Percentiles rank a stretch among this genome's conserved stretches.
Conservation (phyloP, 1,284 basidiomycete species). For the Ganoderma leucocontextum region DNA sequence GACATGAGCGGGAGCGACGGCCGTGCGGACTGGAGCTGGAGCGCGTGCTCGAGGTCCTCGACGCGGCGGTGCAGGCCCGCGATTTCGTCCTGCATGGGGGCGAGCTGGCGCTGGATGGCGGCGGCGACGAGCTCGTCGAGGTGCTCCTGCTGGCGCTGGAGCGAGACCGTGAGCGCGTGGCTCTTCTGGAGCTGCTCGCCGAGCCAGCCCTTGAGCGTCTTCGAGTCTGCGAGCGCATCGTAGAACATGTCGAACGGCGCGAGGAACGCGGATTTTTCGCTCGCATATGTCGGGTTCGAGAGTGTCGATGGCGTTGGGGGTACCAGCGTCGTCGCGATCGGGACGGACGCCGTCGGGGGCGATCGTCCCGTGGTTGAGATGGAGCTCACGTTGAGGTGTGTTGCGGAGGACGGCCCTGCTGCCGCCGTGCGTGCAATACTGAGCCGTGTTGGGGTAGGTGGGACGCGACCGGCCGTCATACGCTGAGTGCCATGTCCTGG, state of each 20-base stretch:
- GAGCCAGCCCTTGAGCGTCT: constrained; percentile 76
- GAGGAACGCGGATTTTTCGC: constrained; percentile 77
- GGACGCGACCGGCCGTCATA: constrained; percentile 60
- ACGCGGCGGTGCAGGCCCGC: constrained; percentile 58
- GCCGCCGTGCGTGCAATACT: constrained; percentile 51
- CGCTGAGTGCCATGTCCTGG: constrained; percentile 53
- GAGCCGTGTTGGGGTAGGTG: constrained; percentile 76
- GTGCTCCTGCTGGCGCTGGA: constrained; percentile 64
- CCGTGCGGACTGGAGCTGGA: constrained; percentile 24
- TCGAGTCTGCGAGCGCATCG: constrained; percentile 77
- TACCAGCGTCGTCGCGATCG: constrained; percentile 67
- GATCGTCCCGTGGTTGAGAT: constrained; percentile 49
- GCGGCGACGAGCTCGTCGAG: constrained; percentile 64
- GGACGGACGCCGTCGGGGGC: constrained; percentile 61
- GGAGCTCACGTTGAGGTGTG: constrained; percentile 36
- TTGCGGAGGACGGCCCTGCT: constrained; percentile 9
- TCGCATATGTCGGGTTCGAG: constrained; percentile 59
- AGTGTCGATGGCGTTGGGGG: constrained; percentile 72
- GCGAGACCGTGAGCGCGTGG: constrained; percentile 56
- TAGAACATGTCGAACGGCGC: constrained; percentile 83
- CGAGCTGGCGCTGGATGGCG: constrained; percentile 64
- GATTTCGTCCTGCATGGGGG: constrained; percentile 65
- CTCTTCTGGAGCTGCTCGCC: constrained; percentile 73
- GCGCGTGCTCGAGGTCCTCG: constrained; percentile 43
- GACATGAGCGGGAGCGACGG: constrained; percentile 26